Base-by-base conservation (phyloP, 345 rosid genomes). In the Salix suchowensis region DNA sequence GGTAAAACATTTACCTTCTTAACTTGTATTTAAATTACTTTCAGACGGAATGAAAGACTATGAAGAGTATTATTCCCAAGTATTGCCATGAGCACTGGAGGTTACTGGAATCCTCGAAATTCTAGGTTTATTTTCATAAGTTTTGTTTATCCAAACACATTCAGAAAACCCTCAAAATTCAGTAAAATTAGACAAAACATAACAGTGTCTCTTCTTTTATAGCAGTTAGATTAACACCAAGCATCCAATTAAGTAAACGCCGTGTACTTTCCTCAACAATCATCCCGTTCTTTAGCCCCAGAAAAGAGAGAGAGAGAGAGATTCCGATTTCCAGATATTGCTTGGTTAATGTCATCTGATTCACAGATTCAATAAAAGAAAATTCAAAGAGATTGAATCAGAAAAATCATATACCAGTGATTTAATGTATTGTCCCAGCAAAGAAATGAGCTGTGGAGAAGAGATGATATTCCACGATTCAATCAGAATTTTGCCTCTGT, bases 201-300 rank as follows among this genome's bases (percentile, higher is more conserved):
- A 28, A 28, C 26, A 24, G 46, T 32, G 11, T 32, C 34, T 32
- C 34, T 32, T 32, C 34, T 32, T 32, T 32, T 32, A 5, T 4
- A 16, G 40, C 74, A 39, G 52, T 21, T 0, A 58, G 76, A 19
- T 37, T 18, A 30, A 65, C 48, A 5, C 34, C 79, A 26, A 74
- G 55, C 86, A 84, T 79, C 89, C 89, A 86, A 1, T 74, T 60
- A 1, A 85, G 89, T 34, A 87, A 77, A 55, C 85, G 89, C 82
- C 85, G 78, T 5, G 68, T 52, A 44, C 48, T 78, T 48, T 68
- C 80, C 36, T 74, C 84, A 7, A 15, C 68, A 65, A 78, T 78
- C 2, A 58, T 58, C 9, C 1, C 11, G 23, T 65, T n/a, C 62
- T n/a, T 55, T 55, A 55, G 62, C 28, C 62, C 62, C 9, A n/a